Evolutionary conservation across 1,284 basidiomycete genomes (phyloP).

Genomic region (Moesziomyces parantarcticus): DNA sequence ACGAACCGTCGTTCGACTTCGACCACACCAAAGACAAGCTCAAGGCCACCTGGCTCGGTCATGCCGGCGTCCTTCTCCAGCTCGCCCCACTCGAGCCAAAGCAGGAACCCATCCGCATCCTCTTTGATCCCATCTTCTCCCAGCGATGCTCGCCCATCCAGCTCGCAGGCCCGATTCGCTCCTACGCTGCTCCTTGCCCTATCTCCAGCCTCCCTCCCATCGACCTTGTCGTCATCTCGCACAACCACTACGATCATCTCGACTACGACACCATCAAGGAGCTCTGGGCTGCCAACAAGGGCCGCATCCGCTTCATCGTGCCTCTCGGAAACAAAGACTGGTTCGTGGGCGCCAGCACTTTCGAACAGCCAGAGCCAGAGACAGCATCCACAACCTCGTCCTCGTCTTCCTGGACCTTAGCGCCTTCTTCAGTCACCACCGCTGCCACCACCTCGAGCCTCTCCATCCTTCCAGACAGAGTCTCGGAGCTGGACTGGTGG

Average conservation of each 20-base stretch:
- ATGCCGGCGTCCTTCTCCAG: constrained; percentile 61
- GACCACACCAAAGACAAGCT: constrained; percentile 8
- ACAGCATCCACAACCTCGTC: constrained; percentile 5
- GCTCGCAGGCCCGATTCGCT: constrained; percentile 54
- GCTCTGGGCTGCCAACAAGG: constrained; percentile 50
- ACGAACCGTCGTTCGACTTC: constrained; percentile 42
- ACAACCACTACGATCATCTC: constrained; percentile 67
- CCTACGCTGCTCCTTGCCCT: constrained; percentile 56
- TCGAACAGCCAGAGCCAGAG: not conserved
- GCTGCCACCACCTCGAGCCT: constrained; percentile 28
- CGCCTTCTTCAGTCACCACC: constrained; percentile 11
- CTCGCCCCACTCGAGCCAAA: constrained; percentile 30
- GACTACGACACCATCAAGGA: constrained; percentile 56
- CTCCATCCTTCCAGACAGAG: constrained; percentile 45
- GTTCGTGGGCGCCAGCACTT: constrained; percentile 37
- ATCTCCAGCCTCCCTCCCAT: constrained; percentile 56
- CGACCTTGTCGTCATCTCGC: constrained; percentile 63
- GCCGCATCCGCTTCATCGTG: constrained; percentile 55
- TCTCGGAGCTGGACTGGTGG: constrained; percentile 66
- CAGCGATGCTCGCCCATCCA: constrained; percentile 63
- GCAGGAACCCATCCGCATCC: constrained; percentile 34
- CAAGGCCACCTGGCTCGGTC: constrained; percentile 63
- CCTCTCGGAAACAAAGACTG: constrained; percentile 63
- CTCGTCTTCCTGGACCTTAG: constrained; percentile 15
- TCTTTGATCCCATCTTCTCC: constrained; percentile 67